Percentiles rank a stretch among this genome's conserved stretches.
Evolutionary conservation across 116 monocot species (phyloP).

Genomic region (Zostera marina): DNA sequence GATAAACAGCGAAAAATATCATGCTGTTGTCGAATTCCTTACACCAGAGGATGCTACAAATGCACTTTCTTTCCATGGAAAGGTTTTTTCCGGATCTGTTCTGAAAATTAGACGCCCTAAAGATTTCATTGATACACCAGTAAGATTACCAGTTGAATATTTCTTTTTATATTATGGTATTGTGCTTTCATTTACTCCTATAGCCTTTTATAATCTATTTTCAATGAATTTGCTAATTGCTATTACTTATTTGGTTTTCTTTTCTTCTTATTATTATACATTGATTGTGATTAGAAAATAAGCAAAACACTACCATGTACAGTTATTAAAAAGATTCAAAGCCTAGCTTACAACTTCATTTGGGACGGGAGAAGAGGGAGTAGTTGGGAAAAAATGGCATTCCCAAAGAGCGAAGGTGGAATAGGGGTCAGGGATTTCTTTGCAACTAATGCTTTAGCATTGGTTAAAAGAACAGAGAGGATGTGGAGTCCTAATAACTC

Average conservation of each 20-base stretch:
- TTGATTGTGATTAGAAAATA: too few relatives aligned
- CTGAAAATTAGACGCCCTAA: conserved; percentile 85
- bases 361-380: too few relatives aligned
- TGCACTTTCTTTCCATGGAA: conserved; percentile 83
- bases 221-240: background rate
- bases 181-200: background rate
- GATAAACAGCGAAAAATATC: conserved; percentile 87
- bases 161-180: background rate
- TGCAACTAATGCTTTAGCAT: too few relatives aligned
- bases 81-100: conserved; percentile 40
- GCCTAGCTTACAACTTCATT: too few relatives aligned
- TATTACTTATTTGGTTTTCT: too few relatives aligned
- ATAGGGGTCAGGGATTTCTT: too few relatives aligned
- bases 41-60: conserved; percentile 92
- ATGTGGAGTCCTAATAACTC: too few relatives aligned
- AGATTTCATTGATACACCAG: conserved; percentile 72
- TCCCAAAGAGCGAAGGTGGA: too few relatives aligned
- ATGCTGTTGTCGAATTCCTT: conserved; percentile 94
- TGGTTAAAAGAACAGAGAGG: too few relatives aligned
- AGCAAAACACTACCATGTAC: too few relatives aligned
- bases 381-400: too few relatives aligned
- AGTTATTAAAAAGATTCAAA: too few relatives aligned
- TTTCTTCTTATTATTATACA: background rate
- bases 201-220: background rate
- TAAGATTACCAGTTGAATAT: conserved; percentile 25